Percentiles rank a stretch among this genome's conserved stretches.
phyloP scores from a whole-genome alignment of 495 filamentous ascomycete genomes.

The Oleoguttula mirabilis region DNA sequence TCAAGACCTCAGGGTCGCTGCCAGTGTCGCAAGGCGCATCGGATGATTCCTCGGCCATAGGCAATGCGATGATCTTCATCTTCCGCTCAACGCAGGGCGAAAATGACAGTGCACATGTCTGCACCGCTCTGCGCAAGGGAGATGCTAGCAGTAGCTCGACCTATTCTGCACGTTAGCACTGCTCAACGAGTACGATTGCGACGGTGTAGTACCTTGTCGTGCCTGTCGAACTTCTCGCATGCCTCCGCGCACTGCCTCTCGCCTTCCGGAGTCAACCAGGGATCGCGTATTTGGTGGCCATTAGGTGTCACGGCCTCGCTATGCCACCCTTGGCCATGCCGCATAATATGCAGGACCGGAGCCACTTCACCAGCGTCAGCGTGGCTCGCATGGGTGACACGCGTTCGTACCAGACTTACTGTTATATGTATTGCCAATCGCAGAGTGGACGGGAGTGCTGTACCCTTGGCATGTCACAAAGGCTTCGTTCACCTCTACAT shows the following conservation, averaged over 20 bases:
- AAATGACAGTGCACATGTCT: slow-evolving; percentile 16
- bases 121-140: slow-evolving; percentile 9
- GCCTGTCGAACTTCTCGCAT: slow-evolving; percentile 5
- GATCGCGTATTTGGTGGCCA: slow-evolving; percentile 11
- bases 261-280: slow-evolving; percentile 10
- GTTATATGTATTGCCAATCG: too few species aligned
- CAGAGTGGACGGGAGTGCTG: too few species aligned
- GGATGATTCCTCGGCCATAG: slow-evolving; percentile 17
- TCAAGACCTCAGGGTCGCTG: slow-evolving; percentile 5
- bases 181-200: neutral
- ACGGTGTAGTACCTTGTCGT: slow-evolving; percentile 11
- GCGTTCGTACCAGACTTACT: too few species aligned
- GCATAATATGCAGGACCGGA: slow-evolving; percentile 13
- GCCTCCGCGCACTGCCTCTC: slow-evolving; percentile 13
- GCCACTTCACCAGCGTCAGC: slow-evolving; percentile 4
- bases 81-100: slow-evolving; percentile 7
- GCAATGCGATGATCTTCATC: slow-evolving; percentile 11
- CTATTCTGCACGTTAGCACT: neutral
- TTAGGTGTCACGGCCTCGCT: neutral
- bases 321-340: slow-evolving; percentile 17
- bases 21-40: slow-evolving; percentile 15
- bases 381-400: too few species aligned
- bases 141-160: slow-evolving; percentile 17
- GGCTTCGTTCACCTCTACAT: too few species aligned
- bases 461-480: too few species aligned